Evolutionary conservation across 352 stramenopile genomes (phyloP).

Genomic region (Globisporangium mamillatum): DNA sequence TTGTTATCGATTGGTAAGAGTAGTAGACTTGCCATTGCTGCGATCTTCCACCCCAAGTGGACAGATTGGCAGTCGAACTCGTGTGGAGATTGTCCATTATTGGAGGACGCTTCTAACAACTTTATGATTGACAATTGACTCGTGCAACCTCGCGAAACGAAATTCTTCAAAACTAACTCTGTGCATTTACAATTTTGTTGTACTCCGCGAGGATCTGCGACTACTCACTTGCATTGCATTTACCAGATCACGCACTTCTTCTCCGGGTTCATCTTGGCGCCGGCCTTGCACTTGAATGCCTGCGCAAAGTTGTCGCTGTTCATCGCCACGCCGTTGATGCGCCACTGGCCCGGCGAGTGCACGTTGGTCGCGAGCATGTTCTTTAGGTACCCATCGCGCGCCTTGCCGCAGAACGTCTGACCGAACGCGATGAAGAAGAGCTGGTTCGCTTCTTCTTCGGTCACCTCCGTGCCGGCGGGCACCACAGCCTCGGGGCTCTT

Average conservation of each 20-base stretch:
- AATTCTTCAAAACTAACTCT: too few relatives aligned
- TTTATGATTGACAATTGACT: too few relatives aligned
- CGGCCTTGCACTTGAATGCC: conserved; percentile 44
- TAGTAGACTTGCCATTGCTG: too few relatives aligned
- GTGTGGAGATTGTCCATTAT: too few relatives aligned
- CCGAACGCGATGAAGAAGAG: conserved; percentile 70
- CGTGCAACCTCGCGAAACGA: too few relatives aligned
- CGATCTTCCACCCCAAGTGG: too few relatives aligned
- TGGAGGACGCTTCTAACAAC: too few relatives aligned
- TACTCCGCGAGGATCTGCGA: too few relatives aligned
- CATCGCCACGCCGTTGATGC: conserved; percentile 65
- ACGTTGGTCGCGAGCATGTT: conserved; percentile 38
- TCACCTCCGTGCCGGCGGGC: background rate
- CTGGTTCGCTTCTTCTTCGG: conserved; percentile 30
- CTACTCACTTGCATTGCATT: background rate
- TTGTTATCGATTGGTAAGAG: too few relatives aligned
- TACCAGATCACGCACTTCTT: conserved; percentile 57
- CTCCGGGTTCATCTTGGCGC: conserved; percentile 43
- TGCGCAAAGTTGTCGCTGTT: conserved; percentile 55
- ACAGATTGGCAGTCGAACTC: too few relatives aligned
- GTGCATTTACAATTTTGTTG: too few relatives aligned
- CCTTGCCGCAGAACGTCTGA: conserved; percentile 61
- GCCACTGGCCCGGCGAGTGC: conserved; percentile 44
- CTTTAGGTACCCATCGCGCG: conserved; percentile 32
- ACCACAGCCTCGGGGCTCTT: conserved; percentile 2